These are phyloP conservation scores for Pseudocercospora crystallina DNA, from an alignment of 2,329 filamentous ascomycete genomes.

Conservation along the genomic window DNA sequence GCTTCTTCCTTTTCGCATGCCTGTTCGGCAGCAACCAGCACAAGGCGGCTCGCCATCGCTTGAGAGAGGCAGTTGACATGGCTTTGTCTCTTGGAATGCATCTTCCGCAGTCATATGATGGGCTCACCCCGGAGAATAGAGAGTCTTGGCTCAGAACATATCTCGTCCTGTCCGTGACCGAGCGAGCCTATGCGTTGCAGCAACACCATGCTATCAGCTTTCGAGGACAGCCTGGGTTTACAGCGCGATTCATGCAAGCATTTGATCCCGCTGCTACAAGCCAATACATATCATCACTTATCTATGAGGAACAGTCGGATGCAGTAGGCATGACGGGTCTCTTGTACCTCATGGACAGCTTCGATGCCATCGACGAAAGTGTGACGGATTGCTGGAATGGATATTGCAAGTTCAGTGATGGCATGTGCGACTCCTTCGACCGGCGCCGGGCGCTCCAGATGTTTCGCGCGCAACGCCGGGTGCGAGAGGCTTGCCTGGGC, in stretches of 20 bases:
- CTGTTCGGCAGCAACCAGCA: constrained; percentile 30
- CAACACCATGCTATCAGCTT: constrained; percentile 45
- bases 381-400: constrained; percentile 47
- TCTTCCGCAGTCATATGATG: constrained; percentile 40
- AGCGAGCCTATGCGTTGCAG: constrained; percentile 45
- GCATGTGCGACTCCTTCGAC: constrained; percentile 38
- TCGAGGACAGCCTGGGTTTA: constrained; percentile 41
- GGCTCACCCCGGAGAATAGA: constrained; percentile 38
- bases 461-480: constrained; percentile 32
- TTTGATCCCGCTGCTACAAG: constrained; percentile 39
- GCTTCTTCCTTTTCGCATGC: constrained; percentile 35
- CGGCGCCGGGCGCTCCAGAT: constrained; percentile 33
- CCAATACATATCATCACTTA: constrained; percentile 37
- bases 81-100: constrained; percentile 43
- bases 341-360: constrained; percentile 45
- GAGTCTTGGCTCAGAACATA: constrained; percentile 42
- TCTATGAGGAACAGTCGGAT: constrained; percentile 46
- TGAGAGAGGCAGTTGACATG: constrained; percentile 38
- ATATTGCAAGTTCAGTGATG: constrained; percentile 35
- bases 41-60: constrained; percentile 30
- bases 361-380: constrained; percentile 46
- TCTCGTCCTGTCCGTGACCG: constrained; percentile 36
- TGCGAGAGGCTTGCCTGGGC: constrained; percentile 32
- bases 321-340: constrained; percentile 43
- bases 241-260: constrained; percentile 42